These are phyloP conservation scores for Phalaenopsis equestris DNA, from an alignment of 106 monocot genomes.

Conservation along the genomic window DNA sequence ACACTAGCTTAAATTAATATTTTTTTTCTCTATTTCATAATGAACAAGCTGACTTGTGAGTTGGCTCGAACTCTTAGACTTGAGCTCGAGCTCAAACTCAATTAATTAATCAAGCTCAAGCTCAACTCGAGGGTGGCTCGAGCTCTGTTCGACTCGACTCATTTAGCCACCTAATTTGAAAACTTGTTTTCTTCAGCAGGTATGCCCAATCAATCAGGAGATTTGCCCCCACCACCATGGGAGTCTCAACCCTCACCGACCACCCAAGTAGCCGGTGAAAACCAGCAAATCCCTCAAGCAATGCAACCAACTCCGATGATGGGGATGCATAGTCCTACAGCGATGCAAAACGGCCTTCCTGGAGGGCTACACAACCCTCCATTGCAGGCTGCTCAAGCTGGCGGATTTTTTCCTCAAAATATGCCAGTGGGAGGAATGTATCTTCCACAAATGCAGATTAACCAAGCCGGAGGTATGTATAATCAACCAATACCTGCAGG, in stretches of 20 bases:
- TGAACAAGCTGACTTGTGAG: too few species aligned
- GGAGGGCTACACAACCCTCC: constrained; percentile 12
- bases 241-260: constrained; percentile 40
- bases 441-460: constrained; percentile 17
- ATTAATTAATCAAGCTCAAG: too few species aligned
- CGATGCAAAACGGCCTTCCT: constrained; percentile 4
- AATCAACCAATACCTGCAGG: constrained; percentile 19
- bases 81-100: too few species aligned
- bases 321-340: constrained; percentile 8
- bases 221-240: constrained; percentile 81
- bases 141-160: too few species aligned
- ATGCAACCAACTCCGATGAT: constrained; percentile 17
- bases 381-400: constrained; percentile 7
- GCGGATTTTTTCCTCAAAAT: constrained; percentile 1
- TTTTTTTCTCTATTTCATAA: too few species aligned
- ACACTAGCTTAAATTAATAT: too few species aligned
- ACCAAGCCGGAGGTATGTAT: constrained; percentile 11
- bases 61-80: too few species aligned
- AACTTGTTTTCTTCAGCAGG: constrained; percentile 19
- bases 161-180: not conserved
- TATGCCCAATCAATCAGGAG: constrained; percentile 39
- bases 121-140: too few species aligned
- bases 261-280: constrained; percentile 9
- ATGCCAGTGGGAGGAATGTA: constrained; percentile 6
- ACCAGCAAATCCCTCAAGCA: constrained; percentile 4